Base-by-base conservation (phyloP, 352 stramenopile species). In the Globisporangium lucens region DNA sequence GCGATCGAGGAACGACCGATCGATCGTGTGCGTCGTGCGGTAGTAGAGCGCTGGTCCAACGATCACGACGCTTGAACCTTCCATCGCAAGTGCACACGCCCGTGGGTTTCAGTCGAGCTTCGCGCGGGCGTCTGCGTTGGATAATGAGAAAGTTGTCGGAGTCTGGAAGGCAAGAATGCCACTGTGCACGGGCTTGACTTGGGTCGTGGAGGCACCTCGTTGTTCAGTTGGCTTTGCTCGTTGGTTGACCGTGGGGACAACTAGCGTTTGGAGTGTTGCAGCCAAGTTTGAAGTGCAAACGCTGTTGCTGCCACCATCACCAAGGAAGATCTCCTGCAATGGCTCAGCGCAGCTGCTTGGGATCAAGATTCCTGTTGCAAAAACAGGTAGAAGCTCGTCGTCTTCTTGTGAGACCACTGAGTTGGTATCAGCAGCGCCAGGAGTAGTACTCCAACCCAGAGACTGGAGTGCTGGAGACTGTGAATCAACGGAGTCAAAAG, bases 251-350 rank as follows among this genome's bases (percentile, higher is more conserved):
- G 20, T 22, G 7, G 38, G 43, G 0, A 15, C 17, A 64, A 36
- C n/a, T n/a, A 69, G 72, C 67, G 41, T 61, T 38, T 64, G 66
- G 20, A 71, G 33, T 10, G 38, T n/a, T 10, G 10, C 36, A 24
- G 8, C 52, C 46, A 69, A 29, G 9, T 27, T 69, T 4, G 4
- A 13, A 1, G 15, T 15, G 9, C 41, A 46, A 4, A 63, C 53
- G n/a, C 61, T 60, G 15, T 49, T 49, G 41, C 41, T n/a, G 38
- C 10, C 35, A 46, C 38, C 33, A 55, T 67, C 56, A 7, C 66
- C 36, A 22, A 81, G 36, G 62, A 78, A 83, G 12, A 83, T 57
- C 53, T 83, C 76, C 22, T 81, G 63, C 10, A 83, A 55, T 6
- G 74, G 56, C 13, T 76, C 72, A 2, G 63, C 55, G 55, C 4